phyloP scores from a whole-genome alignment of 1,284 basidiomycete genomes.

The Sanghuangporus sanghuang region DNA sequence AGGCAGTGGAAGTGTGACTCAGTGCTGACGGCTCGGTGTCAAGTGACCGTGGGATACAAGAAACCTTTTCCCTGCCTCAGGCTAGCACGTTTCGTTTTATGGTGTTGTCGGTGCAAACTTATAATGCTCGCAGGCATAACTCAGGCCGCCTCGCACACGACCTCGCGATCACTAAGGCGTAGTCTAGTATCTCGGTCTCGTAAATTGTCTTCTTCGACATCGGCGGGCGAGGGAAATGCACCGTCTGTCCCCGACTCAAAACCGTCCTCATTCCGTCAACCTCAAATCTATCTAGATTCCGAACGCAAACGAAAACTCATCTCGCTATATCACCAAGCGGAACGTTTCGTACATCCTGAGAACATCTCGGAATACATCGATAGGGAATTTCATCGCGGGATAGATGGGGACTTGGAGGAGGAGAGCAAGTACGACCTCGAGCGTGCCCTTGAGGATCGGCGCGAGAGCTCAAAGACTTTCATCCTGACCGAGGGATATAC shows the following conservation, averaged over 20 bases:
- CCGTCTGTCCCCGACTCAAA: not conserved
- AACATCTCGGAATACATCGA: conserved; percentile 16
- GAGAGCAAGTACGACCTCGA: not conserved
- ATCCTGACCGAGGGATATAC: not conserved
- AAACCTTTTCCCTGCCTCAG: no score
- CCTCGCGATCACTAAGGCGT: not conserved
- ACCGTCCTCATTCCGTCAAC: not conserved
- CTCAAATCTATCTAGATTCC: conserved; percentile 8
- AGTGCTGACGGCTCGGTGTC: no score
- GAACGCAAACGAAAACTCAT: conserved; percentile 18
- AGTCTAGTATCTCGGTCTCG: not conserved
- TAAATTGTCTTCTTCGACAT: not conserved
- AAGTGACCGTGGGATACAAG: not conserved
- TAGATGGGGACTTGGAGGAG: not conserved
- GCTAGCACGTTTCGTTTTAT: not conserved
- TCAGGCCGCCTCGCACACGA: not conserved
- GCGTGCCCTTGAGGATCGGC: not conserved
- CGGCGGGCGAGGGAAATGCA: not conserved
- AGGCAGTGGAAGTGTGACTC: not conserved
- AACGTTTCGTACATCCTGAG: conserved; percentile 12
- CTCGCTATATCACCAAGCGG: conserved; percentile 15
- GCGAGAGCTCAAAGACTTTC: not conserved
- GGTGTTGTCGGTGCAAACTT: not conserved
- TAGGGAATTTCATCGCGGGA: not conserved
- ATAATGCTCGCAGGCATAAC: not conserved